Evolutionary conservation across 1,284 basidiomycete genomes (phyloP).

Genomic region (Puccinia horiana): DNA sequence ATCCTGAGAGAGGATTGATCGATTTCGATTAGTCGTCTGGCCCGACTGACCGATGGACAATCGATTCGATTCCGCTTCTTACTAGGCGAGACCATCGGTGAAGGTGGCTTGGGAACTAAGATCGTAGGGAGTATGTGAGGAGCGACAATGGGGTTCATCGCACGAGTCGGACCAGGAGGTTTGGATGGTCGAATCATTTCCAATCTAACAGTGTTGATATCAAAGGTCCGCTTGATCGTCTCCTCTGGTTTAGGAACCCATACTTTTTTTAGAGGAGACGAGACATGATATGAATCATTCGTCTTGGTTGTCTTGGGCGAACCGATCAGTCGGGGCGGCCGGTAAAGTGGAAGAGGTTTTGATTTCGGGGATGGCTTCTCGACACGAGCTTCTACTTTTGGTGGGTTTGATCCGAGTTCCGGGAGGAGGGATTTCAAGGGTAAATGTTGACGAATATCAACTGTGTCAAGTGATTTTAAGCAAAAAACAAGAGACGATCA

Average conservation of each 20-base stretch:
- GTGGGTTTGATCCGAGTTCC: background rate
- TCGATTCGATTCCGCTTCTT: background rate
- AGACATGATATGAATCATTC: background rate
- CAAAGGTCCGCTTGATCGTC: background rate
- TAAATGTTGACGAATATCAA: background rate
- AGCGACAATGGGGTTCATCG: background rate
- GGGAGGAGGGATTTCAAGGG: background rate
- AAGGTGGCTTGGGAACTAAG: background rate
- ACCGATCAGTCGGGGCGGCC: background rate
- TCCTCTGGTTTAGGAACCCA: background rate
- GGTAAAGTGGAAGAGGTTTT: background rate
- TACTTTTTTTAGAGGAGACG: background rate
- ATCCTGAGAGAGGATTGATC: slow-evolving; percentile 17
- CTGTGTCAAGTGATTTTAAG: too few species aligned
- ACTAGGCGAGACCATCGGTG: slow-evolving; percentile 17
- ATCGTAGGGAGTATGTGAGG: background rate
- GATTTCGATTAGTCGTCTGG: background rate
- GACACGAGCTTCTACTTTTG: background rate
- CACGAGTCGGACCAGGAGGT: background rate
- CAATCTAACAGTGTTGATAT: background rate
- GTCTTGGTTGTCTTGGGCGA: background rate
- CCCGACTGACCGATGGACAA: background rate
- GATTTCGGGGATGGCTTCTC: background rate
- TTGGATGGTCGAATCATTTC: background rate
- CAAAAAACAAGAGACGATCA: background rate